These are phyloP conservation scores for Rosa rugosa DNA, from an alignment of 306 rosid species.

Conservation along the genomic window DNA sequence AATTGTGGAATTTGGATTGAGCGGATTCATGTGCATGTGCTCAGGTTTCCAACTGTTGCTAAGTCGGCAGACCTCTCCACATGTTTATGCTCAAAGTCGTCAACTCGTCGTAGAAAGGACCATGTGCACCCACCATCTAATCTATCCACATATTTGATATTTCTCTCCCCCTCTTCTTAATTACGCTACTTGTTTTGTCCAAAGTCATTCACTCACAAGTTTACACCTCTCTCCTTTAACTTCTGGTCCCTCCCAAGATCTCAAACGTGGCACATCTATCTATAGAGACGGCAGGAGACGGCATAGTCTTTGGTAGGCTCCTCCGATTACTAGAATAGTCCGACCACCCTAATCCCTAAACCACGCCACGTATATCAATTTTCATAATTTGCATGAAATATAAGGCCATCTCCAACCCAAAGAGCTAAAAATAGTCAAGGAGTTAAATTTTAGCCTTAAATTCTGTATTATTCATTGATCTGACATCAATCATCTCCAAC, in stretches of 20 bases:
- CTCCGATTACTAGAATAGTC: neutral
- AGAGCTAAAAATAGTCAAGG: too few species aligned
- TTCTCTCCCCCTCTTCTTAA: neutral
- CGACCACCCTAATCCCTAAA: too few species aligned
- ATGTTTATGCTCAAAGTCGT: constrained; percentile 3
- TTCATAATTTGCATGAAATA: neutral
- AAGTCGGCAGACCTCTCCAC: constrained; percentile 11
- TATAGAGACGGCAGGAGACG: neutral
- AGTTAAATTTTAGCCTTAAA: too few species aligned
- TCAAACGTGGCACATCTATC: neutral
- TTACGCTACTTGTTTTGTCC: neutral
- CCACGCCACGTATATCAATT: neutral
- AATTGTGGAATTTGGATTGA: neutral
- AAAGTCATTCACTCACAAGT: neutral
- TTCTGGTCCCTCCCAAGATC: neutral
- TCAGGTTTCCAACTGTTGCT: constrained; percentile 15
- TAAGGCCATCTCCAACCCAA: too few species aligned
- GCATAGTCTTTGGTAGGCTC: neutral
- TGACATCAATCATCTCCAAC: too few species aligned
- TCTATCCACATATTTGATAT: neutral
- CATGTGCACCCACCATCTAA: neutral
- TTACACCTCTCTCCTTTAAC: neutral
- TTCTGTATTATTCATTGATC: too few species aligned
- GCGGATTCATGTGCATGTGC: constrained; percentile 17
- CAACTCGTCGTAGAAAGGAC: neutral